Evolutionary conservation across 805 yeast species (phyloP).

Genomic region (Brettanomyces naardenensis): DNA sequence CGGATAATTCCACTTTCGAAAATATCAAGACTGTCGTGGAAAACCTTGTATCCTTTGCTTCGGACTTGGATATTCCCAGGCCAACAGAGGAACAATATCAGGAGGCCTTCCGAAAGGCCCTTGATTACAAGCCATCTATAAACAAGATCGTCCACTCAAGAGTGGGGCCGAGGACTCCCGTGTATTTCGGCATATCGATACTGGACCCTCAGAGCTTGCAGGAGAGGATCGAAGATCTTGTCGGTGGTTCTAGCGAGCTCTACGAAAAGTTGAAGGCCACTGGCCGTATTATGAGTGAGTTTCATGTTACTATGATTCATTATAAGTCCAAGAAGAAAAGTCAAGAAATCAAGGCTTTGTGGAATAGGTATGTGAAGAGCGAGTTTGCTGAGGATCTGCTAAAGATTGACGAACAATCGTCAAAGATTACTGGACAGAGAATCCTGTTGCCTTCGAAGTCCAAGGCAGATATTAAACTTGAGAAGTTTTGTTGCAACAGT

Average conservation of each 20-base stretch:
- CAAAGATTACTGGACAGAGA: conserved; percentile 4
- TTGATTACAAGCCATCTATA: conserved; percentile 44
- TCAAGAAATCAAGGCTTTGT: conserved; percentile 8
- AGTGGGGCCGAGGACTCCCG: conserved; percentile 22
- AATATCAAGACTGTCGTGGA: conserved; percentile 41
- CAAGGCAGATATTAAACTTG: conserved; percentile 33
- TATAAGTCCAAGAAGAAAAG: conserved; percentile 12
- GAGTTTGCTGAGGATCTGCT: conserved; percentile 9
- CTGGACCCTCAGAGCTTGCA: conserved; percentile 10
- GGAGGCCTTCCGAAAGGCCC: conserved; percentile 44
- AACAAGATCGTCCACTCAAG: conserved; percentile 26
- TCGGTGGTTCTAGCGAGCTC: not conserved
- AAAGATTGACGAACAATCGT: conserved; percentile 2
- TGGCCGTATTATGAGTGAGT: conserved; percentile 39
- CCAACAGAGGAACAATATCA: conserved; percentile 36
- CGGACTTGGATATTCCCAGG: conserved; percentile 29
- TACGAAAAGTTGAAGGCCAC: conserved; percentile 9
- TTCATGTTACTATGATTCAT: conserved; percentile 68
- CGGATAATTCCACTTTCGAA: conserved; percentile 34
- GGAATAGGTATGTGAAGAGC: conserved; percentile 12
- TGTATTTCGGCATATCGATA: conserved; percentile 39
- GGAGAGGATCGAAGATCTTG: not conserved
- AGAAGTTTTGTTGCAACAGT: conserved; percentile 40
- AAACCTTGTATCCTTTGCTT: conserved; percentile 32
- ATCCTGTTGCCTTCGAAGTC: conserved; percentile 12